These are phyloP conservation scores for Coffea humblotiana DNA, from an alignment of 305 asterid genomes.

Conservation along the genomic window DNA sequence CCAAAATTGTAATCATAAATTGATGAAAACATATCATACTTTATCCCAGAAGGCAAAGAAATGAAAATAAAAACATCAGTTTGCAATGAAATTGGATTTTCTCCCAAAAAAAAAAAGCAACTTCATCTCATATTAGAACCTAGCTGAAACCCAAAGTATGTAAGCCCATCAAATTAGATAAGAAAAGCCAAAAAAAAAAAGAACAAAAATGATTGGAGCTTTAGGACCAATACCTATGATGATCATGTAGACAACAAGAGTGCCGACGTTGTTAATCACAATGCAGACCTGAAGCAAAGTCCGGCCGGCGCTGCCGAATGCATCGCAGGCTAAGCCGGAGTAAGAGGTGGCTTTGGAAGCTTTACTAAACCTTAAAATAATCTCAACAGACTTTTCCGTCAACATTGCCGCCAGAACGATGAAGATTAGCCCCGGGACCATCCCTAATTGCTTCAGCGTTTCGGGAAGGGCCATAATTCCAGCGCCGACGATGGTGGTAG, in stretches of 20 bases:
- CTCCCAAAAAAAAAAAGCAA: not conserved
- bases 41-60: not conserved
- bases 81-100: not conserved
- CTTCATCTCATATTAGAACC: constrained; percentile 2
- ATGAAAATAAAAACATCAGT: constrained; percentile 8
- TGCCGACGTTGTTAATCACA: constrained; percentile 67
- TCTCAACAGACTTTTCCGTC: constrained; percentile 76
- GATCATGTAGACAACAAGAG: constrained; percentile 81
- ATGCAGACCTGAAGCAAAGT: constrained; percentile 61
- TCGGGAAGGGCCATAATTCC: constrained; percentile 92
- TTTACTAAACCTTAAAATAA: constrained; percentile 62
- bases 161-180: not conserved
- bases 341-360: constrained; percentile 67
- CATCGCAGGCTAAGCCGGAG: constrained; percentile 64
- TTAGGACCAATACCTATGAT: constrained; percentile 53
- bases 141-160: not conserved
- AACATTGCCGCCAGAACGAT: constrained; percentile 62
- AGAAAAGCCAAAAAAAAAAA: not conserved
- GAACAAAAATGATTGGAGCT: not conserved
- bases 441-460: constrained; percentile 75
- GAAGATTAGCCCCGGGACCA: constrained; percentile 57
- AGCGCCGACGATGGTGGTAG: constrained; percentile 84
- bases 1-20: not conserved
- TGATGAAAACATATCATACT: constrained; percentile 5
- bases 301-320: constrained; percentile 61